Percentiles rank a stretch among this genome's conserved stretches.
These are phyloP conservation scores for Verticillium nonalfalfae DNA, from an alignment of 2,329 filamentous ascomycete species.

Conservation along the genomic window DNA sequence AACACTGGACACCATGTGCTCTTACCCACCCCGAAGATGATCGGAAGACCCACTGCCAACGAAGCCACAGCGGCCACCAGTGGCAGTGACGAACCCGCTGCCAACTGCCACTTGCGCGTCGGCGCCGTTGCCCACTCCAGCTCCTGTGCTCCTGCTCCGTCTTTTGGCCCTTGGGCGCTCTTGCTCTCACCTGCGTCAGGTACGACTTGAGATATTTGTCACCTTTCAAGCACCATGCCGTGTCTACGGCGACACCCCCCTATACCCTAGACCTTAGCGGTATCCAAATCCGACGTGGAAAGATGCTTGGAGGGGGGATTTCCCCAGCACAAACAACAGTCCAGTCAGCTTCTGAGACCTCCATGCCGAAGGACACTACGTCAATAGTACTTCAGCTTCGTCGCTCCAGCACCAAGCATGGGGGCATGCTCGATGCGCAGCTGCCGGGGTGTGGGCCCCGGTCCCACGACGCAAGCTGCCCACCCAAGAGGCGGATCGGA, in stretches of 20 bases:
- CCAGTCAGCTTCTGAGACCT: no score
- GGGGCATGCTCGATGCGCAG: background rate
- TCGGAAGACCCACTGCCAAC: background rate
- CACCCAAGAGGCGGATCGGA: background rate
- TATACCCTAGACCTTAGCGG: no score
- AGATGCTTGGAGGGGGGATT: no score
- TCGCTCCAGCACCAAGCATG: background rate
- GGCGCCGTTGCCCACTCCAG: background rate
- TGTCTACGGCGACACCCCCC: no score
- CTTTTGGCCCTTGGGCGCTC: background rate
- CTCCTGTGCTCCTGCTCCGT: background rate
- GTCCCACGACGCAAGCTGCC: background rate
- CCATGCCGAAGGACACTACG: no score
- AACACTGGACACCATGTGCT: background rate
- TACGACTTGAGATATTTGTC: no score
- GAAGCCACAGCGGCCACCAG: background rate
- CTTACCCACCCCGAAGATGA: slow-evolving; percentile 1
- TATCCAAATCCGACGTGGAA: no score
- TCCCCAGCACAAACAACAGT: no score
- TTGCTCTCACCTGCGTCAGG: no score
- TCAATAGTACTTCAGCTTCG: no score
- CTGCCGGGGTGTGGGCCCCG: background rate
- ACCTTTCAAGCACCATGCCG: no score
- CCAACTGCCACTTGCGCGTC: background rate
- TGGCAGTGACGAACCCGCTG: background rate